phyloP scores from a whole-genome alignment of 106 monocot species.

The Narthecium ossifragum region DNA sequence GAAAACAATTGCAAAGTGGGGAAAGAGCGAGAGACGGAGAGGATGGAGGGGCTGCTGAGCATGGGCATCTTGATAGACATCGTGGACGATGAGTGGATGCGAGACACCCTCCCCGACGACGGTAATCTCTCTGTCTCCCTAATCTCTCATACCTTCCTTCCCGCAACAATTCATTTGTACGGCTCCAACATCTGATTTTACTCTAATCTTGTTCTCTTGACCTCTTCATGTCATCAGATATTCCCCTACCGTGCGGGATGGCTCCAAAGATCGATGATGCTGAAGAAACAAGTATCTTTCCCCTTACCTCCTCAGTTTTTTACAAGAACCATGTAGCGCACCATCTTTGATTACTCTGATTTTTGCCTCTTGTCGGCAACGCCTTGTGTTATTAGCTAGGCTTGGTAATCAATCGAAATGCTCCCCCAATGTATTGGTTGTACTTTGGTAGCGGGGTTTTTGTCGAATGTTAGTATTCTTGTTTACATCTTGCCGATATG shows the following conservation, averaged over 20 bases:
- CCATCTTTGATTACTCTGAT: background rate
- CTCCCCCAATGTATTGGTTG: background rate
- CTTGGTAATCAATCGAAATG: background rate
- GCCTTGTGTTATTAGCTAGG: no score
- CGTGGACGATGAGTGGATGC: constrained; percentile 36
- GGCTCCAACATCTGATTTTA: no score
- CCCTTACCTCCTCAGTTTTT: background rate
- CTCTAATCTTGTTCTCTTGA: background rate
- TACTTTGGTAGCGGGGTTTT: no score
- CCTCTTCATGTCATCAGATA: constrained; percentile 6
- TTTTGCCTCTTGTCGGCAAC: no score
- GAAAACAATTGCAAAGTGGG: no score
- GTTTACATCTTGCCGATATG: no score
- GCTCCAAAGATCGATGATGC: constrained; percentile 21
- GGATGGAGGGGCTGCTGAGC: constrained; percentile 25
- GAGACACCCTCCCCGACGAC: constrained; percentile 32
- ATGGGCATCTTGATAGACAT: constrained; percentile 35
- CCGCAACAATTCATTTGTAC: background rate
- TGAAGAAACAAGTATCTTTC: constrained; percentile 25
- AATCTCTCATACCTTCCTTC: background rate
- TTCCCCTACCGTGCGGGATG: constrained; percentile 17
- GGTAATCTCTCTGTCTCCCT: constrained; percentile 17
- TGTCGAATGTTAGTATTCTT: no score
- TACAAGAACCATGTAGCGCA: no score
- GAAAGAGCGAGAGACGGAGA: constrained; percentile 2